Evolutionary conservation across 2,329 filamentous ascomycete genomes (phyloP), one percentile per base, ranked within the genome.

Genomic region (Colletotrichum gloeosporioides): DNA sequence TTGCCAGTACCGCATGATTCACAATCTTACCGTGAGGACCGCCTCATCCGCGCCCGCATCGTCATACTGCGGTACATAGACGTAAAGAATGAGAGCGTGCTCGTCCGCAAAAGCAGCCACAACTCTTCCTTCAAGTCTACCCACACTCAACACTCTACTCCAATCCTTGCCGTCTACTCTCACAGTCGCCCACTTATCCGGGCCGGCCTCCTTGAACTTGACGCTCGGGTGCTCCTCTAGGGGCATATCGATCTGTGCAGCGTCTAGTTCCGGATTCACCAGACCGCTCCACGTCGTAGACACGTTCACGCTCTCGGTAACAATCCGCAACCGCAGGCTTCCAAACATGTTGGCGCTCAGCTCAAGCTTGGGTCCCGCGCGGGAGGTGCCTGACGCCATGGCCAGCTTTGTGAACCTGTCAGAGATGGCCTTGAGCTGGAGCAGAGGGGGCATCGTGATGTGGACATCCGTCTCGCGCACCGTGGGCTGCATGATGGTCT

Each of bases 331-430:
- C 63, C 93, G 93, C 73, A 99, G 87, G 74, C 93, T 93, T 25
- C 97, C 97, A 84, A 98, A 95, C 95, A 98, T 98, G 84, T 98
- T 99, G 34, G 96, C 97, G 70, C 94, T 94, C 59, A 99, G 87
- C 83, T 98, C 95, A 4, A 99, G 88, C 81, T 96, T 95, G 0
- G 95, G 92, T 61, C 71, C 71, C 15, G 73, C 62, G 32, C 74
- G 73, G 29, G 74, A 59, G 15, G 69, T 85, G 39, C 88, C 84
- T 5, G 81, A 80, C n/a, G 83, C 87, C 65, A 91, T 86, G 5
- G 95, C 95, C 4, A 99, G 91, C 82, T 95, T 96, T 57, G 96
- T 99, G 86, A 99, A 99, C 69, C 97, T 93, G 84, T 99, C 97
- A 6, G 95, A 98, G 77, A 99, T 97, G 78, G 94, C 94, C 83